Percentiles rank a stretch among this genome's conserved stretches.
phyloP scores from a whole-genome alignment of 2,329 filamentous ascomycete genomes.

The Microascus cirrosus region DNA sequence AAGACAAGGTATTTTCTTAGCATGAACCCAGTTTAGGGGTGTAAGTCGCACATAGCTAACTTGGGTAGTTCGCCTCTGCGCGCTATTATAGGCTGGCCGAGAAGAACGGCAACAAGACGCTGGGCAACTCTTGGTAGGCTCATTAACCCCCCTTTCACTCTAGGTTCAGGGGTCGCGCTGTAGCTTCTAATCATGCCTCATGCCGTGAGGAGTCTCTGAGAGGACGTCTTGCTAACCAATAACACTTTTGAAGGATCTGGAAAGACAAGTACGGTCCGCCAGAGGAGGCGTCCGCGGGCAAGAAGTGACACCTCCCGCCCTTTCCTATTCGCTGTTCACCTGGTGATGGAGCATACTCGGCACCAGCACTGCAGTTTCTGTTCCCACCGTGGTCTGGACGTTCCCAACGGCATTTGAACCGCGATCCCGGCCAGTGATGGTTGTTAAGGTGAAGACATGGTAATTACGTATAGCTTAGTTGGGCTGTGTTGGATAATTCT shows the following conservation, averaged over 20 bases:
- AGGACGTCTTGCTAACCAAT: not conserved
- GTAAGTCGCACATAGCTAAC: not conserved
- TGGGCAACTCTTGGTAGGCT: slow-evolving; percentile 91
- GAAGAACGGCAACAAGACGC: slow-evolving; percentile 73
- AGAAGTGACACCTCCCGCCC: slow-evolving; percentile 24
- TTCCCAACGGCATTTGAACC: no score
- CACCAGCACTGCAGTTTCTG: slow-evolving; percentile 3
- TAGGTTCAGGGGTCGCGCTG: no score
- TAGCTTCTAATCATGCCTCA: slow-evolving; percentile 5
- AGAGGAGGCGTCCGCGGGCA: slow-evolving; percentile 13
- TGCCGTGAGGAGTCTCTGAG: not conserved
- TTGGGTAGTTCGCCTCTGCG: slow-evolving; percentile 61
- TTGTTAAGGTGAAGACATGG: no score
- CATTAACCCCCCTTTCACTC: slow-evolving; percentile 9
- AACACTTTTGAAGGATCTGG: slow-evolving; percentile 63
- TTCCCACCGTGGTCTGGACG: no score
- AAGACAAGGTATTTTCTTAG: slow-evolving; percentile 79
- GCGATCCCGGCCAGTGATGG: no score
- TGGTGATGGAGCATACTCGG: not conserved
- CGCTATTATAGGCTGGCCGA: slow-evolving; percentile 90
- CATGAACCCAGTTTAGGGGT: not conserved
- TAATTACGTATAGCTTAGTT: no score
- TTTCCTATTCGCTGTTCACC: not conserved
- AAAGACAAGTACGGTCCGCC: slow-evolving; percentile 80
- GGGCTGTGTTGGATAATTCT: no score